These are phyloP conservation scores for Acanthamoeba sp. DNA, from an alignment of 208 protist genomes.

Conservation along the genomic window DNA sequence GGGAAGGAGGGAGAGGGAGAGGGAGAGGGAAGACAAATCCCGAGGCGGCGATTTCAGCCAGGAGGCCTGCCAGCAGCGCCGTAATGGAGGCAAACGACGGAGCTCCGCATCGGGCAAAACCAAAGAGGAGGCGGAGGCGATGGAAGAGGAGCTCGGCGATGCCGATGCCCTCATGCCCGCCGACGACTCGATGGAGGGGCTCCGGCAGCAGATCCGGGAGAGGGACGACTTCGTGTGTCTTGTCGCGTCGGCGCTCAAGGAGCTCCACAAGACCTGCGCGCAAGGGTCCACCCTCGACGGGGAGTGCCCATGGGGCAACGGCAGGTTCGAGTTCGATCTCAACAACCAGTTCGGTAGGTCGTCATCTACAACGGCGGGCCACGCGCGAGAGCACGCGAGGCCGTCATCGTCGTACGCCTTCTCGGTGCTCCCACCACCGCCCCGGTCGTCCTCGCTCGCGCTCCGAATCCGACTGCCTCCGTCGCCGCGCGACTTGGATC, in stretches of 20 bases:
- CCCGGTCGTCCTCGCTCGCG: background rate
- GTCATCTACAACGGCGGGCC: background rate
- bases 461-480: background rate
- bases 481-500: background rate
- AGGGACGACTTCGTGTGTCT: background rate
- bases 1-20: too few species aligned
- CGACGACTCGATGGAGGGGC: background rate
- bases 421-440: background rate
- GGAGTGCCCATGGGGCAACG: background rate
- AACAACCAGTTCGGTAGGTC: background rate
- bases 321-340: background rate
- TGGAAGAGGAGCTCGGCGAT: background rate
- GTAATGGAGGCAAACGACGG: background rate
- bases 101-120: background rate
- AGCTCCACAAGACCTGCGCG: constrained; percentile 11
- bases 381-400: background rate
- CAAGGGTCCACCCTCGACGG: background rate
- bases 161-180: background rate
- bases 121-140: background rate
- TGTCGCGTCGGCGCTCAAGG: background rate
- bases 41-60: too few species aligned
- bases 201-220: constrained; percentile 11
- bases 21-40: too few species aligned
- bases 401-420: background rate
- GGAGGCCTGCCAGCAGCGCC: too few species aligned